Evolutionary conservation across 805 yeast genomes (phyloP), one percentile per base, ranked within the genome.

Genomic region (Yarrowia osloensis): DNA sequence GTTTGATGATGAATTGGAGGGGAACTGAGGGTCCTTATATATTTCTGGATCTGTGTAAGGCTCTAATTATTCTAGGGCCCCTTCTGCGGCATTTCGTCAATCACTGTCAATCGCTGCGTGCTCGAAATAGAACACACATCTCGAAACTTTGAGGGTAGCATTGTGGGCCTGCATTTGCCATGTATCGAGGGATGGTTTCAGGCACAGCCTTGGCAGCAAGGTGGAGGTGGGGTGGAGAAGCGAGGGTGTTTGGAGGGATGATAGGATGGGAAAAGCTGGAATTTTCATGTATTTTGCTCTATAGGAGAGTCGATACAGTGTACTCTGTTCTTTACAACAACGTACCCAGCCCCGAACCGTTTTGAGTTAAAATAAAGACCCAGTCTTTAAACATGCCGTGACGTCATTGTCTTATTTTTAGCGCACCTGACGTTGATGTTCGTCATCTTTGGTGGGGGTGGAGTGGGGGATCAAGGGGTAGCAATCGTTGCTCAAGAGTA

Each of bases 141-240:
- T 49, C 35, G 37, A 49, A 49, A 49, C 54, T 49, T 29, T 49
- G 54, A 49, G 37, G 37, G 54, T 28, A 28, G 37, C 54, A 49
- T 28, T 49, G 4, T 9, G n/a, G 54, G 35, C 54, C 54, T 49
- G 54, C 54, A 49, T 49, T 28, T 49, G 7, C 21, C n/a, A 28
- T 29, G 54, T 29, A 49, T 13, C 15, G 24, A 17, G 24, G 33
- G 37, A 29, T 49, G 54, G 24, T n/a, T 19, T 28, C 54, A 49
- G 54, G 54, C 17, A 49, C 54, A 12, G 33, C 19, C 33, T 46
- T 46, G 52, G 22, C 21, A n/a, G 21, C 13, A 11, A 13, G 26
- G 15, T 19, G 22, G 26, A 13, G 26, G 15, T 19, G 22, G 26
- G 26, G 46, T 40, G 46, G 26, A 40, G 26, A 40, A 21, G 46